phyloP scores from a whole-genome alignment of 2,329 filamentous ascomycete genomes.

The Aspergillus awamori region DNA sequence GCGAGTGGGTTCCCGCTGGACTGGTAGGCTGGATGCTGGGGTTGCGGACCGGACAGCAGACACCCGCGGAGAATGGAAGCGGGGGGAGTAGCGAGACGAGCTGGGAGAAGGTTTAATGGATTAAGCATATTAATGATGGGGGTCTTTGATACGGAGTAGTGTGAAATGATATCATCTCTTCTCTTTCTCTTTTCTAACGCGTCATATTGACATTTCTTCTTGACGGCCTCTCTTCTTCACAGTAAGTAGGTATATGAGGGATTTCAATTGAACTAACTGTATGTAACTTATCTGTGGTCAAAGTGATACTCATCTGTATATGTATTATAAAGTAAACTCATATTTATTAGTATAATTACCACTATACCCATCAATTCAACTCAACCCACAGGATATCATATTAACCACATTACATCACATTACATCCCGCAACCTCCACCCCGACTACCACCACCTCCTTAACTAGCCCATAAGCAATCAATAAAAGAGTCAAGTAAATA shows the following conservation, averaged over 20 bases:
- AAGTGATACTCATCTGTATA: no score
- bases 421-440: neutral
- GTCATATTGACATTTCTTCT: neutral
- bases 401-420: neutral
- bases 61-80: constrained; percentile 30
- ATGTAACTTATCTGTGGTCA: neutral
- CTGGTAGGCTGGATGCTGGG: constrained; percentile 96
- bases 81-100: constrained; percentile 38
- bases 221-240: neutral
- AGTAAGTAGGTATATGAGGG: neutral
- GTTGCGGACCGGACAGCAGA: constrained; percentile 51
- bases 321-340: no score
- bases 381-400: no score
- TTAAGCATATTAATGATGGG: neutral
- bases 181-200: neutral
- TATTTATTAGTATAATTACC: no score
- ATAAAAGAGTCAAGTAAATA: neutral
- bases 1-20: constrained; percentile 73
- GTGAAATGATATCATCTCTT: neutral
- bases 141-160: neutral
- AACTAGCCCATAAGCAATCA: neutral
- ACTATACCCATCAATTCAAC: no score
- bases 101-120: constrained; percentile 38
- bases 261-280: neutral
- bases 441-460: neutral